phyloP scores from a whole-genome alignment of 768 basidiomycete genomes.

The Termitomyces sp. region DNA sequence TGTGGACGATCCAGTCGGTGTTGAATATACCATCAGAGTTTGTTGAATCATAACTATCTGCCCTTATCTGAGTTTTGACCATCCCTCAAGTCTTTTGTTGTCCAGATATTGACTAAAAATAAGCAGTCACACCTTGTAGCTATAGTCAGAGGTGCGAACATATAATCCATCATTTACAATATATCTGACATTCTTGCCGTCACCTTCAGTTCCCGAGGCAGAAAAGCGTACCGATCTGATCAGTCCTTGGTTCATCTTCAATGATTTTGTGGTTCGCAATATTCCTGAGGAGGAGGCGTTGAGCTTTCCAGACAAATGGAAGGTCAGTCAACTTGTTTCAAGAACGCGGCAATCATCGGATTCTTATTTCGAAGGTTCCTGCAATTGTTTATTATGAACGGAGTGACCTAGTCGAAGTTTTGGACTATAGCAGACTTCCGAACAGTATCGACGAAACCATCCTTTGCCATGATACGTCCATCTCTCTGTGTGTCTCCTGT shows the following conservation, averaged over 20 bases:
- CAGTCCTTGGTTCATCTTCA: constrained; percentile 91
- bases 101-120: constrained; percentile 72
- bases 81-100: constrained; percentile 64
- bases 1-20: constrained; percentile 50
- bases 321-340: constrained; percentile 49
- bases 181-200: background rate
- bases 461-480: constrained; percentile 82
- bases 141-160: constrained; percentile 68
- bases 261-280: constrained; percentile 89
- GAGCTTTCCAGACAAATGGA: constrained; percentile 88
- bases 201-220: constrained; percentile 56
- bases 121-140: constrained; percentile 83
- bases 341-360: constrained; percentile 11
- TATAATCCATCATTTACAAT: background rate
- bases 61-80: background rate
- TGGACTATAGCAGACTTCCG: constrained; percentile 68
- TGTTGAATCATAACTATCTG: background rate
- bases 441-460: constrained; percentile 69
- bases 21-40: constrained; percentile 73
- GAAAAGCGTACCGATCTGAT: constrained; percentile 36
- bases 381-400: constrained; percentile 90
- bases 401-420: constrained; percentile 47
- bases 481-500: constrained; percentile 60
- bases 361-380: constrained; percentile 54
- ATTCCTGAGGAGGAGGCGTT: constrained; percentile 86